Conservation (phyloP, 371 early-diverging fungal genomes). For the Saksenaea vasiformis region DNA sequence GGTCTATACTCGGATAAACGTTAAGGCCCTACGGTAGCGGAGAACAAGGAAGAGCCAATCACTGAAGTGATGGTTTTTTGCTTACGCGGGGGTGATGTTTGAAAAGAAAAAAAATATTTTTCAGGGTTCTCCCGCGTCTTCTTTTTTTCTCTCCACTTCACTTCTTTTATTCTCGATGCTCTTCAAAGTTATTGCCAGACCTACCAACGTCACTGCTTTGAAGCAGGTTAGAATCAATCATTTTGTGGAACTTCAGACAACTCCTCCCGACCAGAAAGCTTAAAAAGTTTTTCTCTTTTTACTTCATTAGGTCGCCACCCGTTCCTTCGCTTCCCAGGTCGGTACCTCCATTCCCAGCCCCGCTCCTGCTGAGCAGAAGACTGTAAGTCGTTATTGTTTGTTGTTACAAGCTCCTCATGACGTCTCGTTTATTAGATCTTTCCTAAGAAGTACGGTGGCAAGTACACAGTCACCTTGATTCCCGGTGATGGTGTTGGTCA, state of each 20-base stretch:
- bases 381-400: slow-evolving; percentile 25
- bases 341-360: slow-evolving; percentile 42
- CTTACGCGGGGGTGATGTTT: slow-evolving; percentile 3
- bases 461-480: slow-evolving; percentile 93
- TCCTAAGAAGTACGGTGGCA: slow-evolving; percentile 56
- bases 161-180: slow-evolving; percentile 24
- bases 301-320: slow-evolving; percentile 20
- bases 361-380: slow-evolving; percentile 49
- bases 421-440: slow-evolving; percentile 25
- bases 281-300: not conserved
- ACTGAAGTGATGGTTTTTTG: not conserved
- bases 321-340: slow-evolving; percentile 44
- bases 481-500: slow-evolving; percentile 98
- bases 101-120: slow-evolving; percentile 1
- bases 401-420: not conserved
- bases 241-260: not conserved
- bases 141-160: slow-evolving; percentile 11
- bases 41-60: slow-evolving; percentile 1
- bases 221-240: slow-evolving; percentile 18
- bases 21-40: not conserved
- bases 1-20: not conserved
- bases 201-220: slow-evolving; percentile 20
- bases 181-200: slow-evolving; percentile 30
- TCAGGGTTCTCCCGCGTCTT: slow-evolving; percentile 7
- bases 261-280: not conserved